phyloP scores from a whole-genome alignment of 169 alveolate species.

The Babesia gibsoni region DNA sequence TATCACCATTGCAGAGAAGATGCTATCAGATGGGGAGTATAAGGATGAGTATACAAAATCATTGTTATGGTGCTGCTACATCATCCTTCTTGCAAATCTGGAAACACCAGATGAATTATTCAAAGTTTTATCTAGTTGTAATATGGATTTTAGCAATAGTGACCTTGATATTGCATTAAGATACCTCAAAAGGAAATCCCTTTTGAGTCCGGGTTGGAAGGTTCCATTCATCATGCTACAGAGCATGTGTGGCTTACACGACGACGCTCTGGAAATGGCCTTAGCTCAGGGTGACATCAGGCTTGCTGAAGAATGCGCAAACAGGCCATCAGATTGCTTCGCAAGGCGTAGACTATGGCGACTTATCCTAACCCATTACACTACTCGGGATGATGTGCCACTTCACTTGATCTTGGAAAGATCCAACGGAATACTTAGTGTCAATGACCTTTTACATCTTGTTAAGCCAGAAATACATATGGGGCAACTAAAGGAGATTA shows the following conservation, averaged over 20 bases:
- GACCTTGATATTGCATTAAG: slow-evolving; percentile 57
- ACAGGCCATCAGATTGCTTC: slow-evolving; percentile 44
- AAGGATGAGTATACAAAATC: slow-evolving; percentile 28
- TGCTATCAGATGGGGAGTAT: slow-evolving; percentile 3
- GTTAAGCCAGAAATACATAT: slow-evolving; percentile 29
- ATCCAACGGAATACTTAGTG: slow-evolving; percentile 34
- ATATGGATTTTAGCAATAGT: slow-evolving; percentile 27
- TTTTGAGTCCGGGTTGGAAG: slow-evolving; percentile 35
- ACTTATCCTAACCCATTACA: slow-evolving; percentile 28
- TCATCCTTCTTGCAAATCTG: slow-evolving; percentile 41
- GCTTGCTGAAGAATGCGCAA: slow-evolving; percentile 59
- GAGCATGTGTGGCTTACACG: slow-evolving; percentile 55
- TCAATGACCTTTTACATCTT: slow-evolving; percentile 49
- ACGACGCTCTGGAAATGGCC: slow-evolving; percentile 62
- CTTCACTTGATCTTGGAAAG: slow-evolving; percentile 19
- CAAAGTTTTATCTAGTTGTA: slow-evolving; percentile 19
- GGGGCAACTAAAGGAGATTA: slow-evolving; percentile 39
- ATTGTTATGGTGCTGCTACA: slow-evolving; percentile 57
- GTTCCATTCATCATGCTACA: slow-evolving; percentile 56
- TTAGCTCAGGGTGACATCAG: slow-evolving; percentile 19
- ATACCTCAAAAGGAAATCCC: slow-evolving; percentile 39
- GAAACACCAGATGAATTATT: slow-evolving; percentile 20
- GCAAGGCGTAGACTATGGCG: slow-evolving; percentile 57
- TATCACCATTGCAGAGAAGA: slow-evolving; percentile 23
- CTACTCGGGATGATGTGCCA: slow-evolving; percentile 3